Percentiles rank a stretch among this genome's conserved stretches.
These are phyloP conservation scores for Eremomyces bilateralis DNA, from an alignment of 495 filamentous ascomycete species.

Conservation along the genomic window DNA sequence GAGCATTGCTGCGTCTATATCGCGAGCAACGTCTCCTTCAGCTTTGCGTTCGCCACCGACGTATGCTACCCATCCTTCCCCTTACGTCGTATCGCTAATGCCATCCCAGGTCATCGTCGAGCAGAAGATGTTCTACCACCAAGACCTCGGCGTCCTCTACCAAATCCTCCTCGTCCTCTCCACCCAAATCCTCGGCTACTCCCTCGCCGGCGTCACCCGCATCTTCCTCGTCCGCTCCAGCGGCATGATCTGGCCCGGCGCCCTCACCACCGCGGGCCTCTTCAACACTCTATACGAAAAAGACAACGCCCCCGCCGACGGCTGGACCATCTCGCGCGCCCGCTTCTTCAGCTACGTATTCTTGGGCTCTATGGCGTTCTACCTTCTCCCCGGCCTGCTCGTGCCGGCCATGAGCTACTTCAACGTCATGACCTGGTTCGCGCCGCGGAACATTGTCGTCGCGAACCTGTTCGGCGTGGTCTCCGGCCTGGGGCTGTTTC, in stretches of 20 bases:
- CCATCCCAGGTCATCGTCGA: constrained; percentile 47
- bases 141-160: constrained; percentile 49
- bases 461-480: constrained; percentile 67
- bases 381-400: constrained; percentile 68
- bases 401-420: constrained; percentile 80
- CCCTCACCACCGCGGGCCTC: constrained; percentile 70
- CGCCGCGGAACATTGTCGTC: constrained; percentile 51
- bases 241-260: constrained; percentile 84
- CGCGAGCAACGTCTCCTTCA: constrained; percentile 78
- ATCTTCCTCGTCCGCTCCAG: constrained; percentile 61
- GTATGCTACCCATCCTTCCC: constrained; percentile 14
- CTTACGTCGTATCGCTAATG: not conserved
- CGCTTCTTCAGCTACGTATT: constrained; percentile 47
- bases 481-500: constrained; percentile 70
- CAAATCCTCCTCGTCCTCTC: constrained; percentile 64
- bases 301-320: constrained; percentile 58
- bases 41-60: constrained; percentile 68
- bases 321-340: constrained; percentile 62
- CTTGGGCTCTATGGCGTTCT: constrained; percentile 31
- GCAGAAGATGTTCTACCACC: constrained; percentile 71
- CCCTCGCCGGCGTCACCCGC: constrained; percentile 60
- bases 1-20: constrained; percentile 76
- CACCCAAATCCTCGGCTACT: constrained; percentile 67
- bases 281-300: constrained; percentile 71
- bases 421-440: constrained; percentile 80